Base-by-base conservation (phyloP, 148 eudicot species). In the Bassia scoparia region DNA sequence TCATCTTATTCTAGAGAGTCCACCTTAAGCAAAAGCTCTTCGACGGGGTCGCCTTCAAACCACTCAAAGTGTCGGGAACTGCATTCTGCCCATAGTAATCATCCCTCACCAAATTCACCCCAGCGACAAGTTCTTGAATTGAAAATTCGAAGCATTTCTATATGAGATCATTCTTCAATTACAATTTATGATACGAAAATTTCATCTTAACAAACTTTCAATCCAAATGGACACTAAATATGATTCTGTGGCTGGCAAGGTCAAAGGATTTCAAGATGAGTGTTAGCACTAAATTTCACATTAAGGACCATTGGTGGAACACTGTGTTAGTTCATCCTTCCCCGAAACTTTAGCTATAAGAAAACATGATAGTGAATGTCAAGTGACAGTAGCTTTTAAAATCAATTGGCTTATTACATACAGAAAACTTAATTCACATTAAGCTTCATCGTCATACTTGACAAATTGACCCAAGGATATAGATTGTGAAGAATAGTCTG, bases 101-200 rank as follows among this genome's bases (percentile, higher is more conserved):
- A 97, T 75, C 99, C n/a, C 86, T 89, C 94, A 55, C 99, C 96
- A 80, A 87, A 95, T 84, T 92, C 97, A 69, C 96, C 96, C 99
- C 99, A 95, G 65, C 90, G 97, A 76, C 87, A 86, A 74, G 99
- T 95, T 76, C 99, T 97, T 95, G 83, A 75, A 77, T 49, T 61
- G 61, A n/a, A n/a, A n/a, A n/a, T n/a, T n/a, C n/a, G n/a, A 50
- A 80, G 62, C 76, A 37, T 59, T 67, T 54, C 54, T 4, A 64
- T 58, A 69, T 27, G 55, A 77, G 17, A 53, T 11, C 33, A 70
- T 44, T 66, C 29, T 69, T 74, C 55, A 10, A 41, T 43, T 23
- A 31, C 23, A 1, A 71, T 37, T 63, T 35, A 3, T 20, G 12
- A 52, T 11, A 16, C 34, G 53, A 50, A 16, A 23, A 26, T 66